Conservation (phyloP, 495 filamentous ascomycete genomes). For the Amphirosellinia nigrospora region DNA sequence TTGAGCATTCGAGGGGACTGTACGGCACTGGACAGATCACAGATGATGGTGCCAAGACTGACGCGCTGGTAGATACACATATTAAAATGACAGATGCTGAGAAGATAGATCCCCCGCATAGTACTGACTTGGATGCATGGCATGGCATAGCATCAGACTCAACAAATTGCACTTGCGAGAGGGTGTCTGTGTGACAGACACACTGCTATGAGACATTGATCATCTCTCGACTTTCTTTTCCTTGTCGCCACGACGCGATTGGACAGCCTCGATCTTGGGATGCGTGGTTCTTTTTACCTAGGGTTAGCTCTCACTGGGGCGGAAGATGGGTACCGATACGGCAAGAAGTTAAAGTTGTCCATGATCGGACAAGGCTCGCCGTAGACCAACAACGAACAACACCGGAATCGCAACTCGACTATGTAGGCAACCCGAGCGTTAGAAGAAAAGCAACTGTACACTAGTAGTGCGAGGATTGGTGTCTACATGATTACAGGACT, state of each 20-base stretch:
- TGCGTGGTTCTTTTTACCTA: conserved; percentile 31
- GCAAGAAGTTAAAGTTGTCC: too few relatives aligned
- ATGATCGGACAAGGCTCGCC: too few relatives aligned
- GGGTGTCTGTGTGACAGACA: conserved; percentile 6
- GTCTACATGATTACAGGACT: conserved; percentile 9
- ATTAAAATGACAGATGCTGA: conserved; percentile 11
- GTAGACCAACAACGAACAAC: conserved; percentile 31
- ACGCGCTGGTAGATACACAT: conserved; percentile 1
- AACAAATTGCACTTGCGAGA: conserved; percentile 17
- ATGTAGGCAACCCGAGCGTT: background rate
- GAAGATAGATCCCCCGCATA: conserved; percentile 23
- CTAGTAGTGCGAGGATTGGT: conserved; percentile 8
- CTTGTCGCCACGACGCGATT: conserved; percentile 21
- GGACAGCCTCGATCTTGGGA: conserved; percentile 21
- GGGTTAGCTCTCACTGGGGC: conserved; percentile 9
- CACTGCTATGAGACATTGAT: conserved; percentile 24
- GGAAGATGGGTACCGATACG: conserved; percentile 14
- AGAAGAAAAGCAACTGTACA: background rate
- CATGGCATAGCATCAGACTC: conserved; percentile 23
- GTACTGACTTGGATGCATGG: background rate
- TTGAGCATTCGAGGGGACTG: conserved; percentile 10
- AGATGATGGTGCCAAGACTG: conserved; percentile 10
- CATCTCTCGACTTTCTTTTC: conserved; percentile 16
- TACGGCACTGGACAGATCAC: conserved; percentile 13
- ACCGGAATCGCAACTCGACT: background rate